Evolutionary conservation across 2,329 filamentous ascomycete genomes (phyloP).

Genomic region (Sphaerulina populicola): DNA sequence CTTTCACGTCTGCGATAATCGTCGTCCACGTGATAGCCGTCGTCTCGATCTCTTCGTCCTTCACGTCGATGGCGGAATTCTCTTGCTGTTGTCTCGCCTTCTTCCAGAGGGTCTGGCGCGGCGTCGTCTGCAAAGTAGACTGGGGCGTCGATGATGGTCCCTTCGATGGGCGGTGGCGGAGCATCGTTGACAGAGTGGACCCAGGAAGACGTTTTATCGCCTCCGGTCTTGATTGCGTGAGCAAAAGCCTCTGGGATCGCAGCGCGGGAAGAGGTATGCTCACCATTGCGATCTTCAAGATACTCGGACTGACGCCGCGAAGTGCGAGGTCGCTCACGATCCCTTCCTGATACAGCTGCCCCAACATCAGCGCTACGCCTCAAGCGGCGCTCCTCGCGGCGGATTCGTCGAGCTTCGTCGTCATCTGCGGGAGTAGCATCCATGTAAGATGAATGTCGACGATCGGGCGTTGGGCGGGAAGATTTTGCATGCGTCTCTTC

Average conservation of each 20-base stretch:
- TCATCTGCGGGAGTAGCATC: slow-evolving; percentile 24
- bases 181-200: slow-evolving; percentile 41
- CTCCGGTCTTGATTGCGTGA: slow-evolving; percentile 29
- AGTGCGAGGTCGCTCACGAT: slow-evolving; percentile 26
- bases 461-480: slow-evolving; percentile 25
- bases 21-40: slow-evolving; percentile 19
- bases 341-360: slow-evolving; percentile 21
- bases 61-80: slow-evolving; percentile 26
- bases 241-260: slow-evolving; percentile 19
- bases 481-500: slow-evolving; percentile 16
- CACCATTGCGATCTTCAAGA: slow-evolving; percentile 33
- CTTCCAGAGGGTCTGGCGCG: slow-evolving; percentile 21
- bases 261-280: slow-evolving; percentile 20
- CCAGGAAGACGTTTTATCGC: slow-evolving; percentile 46
- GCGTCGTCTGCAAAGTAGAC: slow-evolving; percentile 26
- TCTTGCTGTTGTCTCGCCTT: slow-evolving; percentile 28
- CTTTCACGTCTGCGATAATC: slow-evolving; percentile 22
- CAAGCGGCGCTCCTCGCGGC: slow-evolving; percentile 39
- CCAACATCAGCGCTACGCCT: slow-evolving; percentile 34
- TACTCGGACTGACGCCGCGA: slow-evolving; percentile 29
- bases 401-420: slow-evolving; percentile 32
- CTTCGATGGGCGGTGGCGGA: slow-evolving; percentile 39
- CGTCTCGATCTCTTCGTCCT: slow-evolving; percentile 19
- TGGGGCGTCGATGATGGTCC: slow-evolving; percentile 41
- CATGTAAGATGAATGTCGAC: slow-evolving; percentile 25